A percentile compares a stretch with the other conserved stretches of the same genome.
Conservation (phyloP, 2,329 filamentous ascomycete species). For the Arthroderma uncinatum region DNA sequence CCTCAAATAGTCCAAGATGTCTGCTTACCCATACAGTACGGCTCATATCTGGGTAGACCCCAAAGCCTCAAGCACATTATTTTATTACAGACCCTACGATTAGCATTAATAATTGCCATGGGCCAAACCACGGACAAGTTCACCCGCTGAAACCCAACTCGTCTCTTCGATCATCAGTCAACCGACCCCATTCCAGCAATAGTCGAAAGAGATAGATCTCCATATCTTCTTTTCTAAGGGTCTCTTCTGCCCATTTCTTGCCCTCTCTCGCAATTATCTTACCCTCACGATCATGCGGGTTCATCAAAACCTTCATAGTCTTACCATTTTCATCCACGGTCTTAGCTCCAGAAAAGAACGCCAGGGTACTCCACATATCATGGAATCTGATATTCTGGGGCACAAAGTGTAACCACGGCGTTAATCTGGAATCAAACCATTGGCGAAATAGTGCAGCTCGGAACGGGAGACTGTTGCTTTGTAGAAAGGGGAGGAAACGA, state of each 20-base stretch:
- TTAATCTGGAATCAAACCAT: conserved; percentile 66
- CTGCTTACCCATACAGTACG: neutral
- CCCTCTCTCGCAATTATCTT: conserved; percentile 57
- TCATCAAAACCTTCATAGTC: conserved; percentile 46
- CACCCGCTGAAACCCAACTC: conserved; percentile 32
- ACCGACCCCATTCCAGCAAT: conserved; percentile 63
- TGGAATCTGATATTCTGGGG: conserved; percentile 64
- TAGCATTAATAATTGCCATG: neutral
- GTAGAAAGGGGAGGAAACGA: conserved; percentile 53
- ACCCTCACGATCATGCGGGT: conserved; percentile 43
- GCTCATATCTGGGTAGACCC: neutral
- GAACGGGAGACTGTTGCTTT: conserved; percentile 57
- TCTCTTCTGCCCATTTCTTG: conserved; percentile 52
- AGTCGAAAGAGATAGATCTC: conserved; percentile 70
- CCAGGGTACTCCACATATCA: conserved; percentile 59
- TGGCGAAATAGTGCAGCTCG: conserved; percentile 60
- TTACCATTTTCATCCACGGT: conserved; percentile 24
- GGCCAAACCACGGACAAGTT: neutral
- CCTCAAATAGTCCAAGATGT: neutral
- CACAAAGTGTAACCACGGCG: conserved; percentile 70
- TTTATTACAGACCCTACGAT: neutral
- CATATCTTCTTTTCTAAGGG: conserved; percentile 60
- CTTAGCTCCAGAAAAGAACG: conserved; percentile 58
- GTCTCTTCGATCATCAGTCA: conserved; percentile 52
- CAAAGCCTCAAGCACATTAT: neutral